Evolutionary conservation across 2,329 filamentous ascomycete genomes (phyloP).

Genomic region (Aspergillus fumigatus): DNA sequence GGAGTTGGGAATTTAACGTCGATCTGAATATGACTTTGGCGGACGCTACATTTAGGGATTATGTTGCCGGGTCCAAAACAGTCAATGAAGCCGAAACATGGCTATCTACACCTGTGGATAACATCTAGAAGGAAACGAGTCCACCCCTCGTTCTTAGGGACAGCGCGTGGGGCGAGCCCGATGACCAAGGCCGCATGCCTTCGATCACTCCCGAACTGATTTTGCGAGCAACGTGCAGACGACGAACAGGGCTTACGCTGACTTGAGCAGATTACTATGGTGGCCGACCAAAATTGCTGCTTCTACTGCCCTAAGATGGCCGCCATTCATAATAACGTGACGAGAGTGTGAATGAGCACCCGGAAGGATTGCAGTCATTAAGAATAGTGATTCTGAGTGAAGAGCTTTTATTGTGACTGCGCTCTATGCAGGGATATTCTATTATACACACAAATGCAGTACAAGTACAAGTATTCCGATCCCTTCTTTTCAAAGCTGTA

Average conservation of each 20-base stretch:
- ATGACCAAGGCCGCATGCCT: background rate
- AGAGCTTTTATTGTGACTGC: slow-evolving; percentile 16
- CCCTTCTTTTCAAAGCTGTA: background rate
- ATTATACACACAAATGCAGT: slow-evolving; percentile 14
- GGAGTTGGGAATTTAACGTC: background rate
- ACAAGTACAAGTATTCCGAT: slow-evolving; percentile 10
- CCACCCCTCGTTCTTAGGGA: background rate
- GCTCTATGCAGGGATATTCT: slow-evolving; percentile 8
- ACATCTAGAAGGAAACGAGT: background rate
- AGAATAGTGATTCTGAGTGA: slow-evolving; percentile 17
- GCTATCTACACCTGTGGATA: background rate
- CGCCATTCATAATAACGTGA: background rate
- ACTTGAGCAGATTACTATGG: background rate
- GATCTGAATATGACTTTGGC: background rate
- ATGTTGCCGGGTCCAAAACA: background rate
- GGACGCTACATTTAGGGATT: background rate
- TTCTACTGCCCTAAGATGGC: background rate
- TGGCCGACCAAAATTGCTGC: background rate
- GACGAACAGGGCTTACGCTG: background rate
- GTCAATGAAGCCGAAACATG: background rate
- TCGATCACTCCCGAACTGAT: background rate
- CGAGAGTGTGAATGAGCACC: background rate
- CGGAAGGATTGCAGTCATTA: background rate
- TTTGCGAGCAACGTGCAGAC: background rate
- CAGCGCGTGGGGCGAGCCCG: too few relatives aligned